Conservation (phyloP, 2,329 filamentous ascomycete species). For the Pseudopyrenochaeta lycopersici region DNA sequence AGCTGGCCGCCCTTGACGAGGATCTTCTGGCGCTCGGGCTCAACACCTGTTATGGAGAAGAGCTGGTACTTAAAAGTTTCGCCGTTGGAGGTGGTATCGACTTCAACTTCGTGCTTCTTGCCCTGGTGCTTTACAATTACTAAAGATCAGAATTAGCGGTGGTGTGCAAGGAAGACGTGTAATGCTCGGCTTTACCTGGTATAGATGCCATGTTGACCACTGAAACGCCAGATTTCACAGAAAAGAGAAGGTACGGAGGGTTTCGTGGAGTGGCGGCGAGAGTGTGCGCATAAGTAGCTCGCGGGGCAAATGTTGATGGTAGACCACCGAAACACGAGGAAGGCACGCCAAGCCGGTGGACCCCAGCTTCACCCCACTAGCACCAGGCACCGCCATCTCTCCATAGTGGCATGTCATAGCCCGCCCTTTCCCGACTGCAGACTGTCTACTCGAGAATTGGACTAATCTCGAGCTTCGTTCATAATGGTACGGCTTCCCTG, state of each 20-base stretch:
- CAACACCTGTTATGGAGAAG: slow-evolving; percentile 93
- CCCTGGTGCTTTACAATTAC: slow-evolving; percentile 95
- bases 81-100: slow-evolving; percentile 84
- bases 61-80: slow-evolving; percentile 96
- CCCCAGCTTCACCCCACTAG: slow-evolving; percentile 38
- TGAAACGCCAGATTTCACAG: neutral
- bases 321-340: slow-evolving; percentile 39
- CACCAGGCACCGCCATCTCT: slow-evolving; percentile 34
- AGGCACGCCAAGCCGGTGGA: slow-evolving; percentile 26
- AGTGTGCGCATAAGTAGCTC: slow-evolving; percentile 26
- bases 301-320: slow-evolving; percentile 41
- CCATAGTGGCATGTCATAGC: slow-evolving; percentile 44
- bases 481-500: slow-evolving; percentile 38
- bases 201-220: slow-evolving; percentile 45
- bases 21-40: slow-evolving; percentile 96
- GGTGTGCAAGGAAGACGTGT: neutral
- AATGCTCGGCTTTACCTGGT: slow-evolving; percentile 37
- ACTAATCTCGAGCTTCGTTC: slow-evolving; percentile 24
- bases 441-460: slow-evolving; percentile 23
- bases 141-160: slow-evolving; percentile 51
- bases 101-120: slow-evolving; percentile 93
- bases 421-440: slow-evolving; percentile 23
- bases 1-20: slow-evolving; percentile 92
- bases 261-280: slow-evolving; percentile 14
- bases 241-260: slow-evolving; percentile 1